Evolutionary conservation across 2,329 filamentous ascomycete species (phyloP), one percentile per base, ranked within the genome.

Genomic region (Clonostachys rosea): DNA sequence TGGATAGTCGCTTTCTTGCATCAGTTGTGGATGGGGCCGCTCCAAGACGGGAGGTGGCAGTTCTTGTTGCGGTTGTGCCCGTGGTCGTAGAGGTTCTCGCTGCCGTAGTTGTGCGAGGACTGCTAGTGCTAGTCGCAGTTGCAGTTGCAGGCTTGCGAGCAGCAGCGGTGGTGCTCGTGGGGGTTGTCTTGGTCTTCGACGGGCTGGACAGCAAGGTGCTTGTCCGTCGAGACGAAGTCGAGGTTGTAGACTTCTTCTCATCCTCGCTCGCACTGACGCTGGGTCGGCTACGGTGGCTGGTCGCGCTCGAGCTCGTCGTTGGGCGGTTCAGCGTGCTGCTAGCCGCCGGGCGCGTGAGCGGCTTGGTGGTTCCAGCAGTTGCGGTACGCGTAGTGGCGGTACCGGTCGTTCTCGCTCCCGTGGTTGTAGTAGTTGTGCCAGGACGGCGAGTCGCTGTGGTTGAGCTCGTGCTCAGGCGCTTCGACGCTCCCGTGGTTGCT

Each of bases 1-100:
- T 71, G 10, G 81, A 83, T 16, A 84, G 64, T 33, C 81, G 71
- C 66, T 83, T 85, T 59, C 74, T 79, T 16, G 74, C 69, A 40
- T 79, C 73, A 36, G 74, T 66, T 3, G 73, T 68, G 7, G 65
- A 53, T 16, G 65, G 58, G n/a, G 66, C 60, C 10, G 70, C 61
- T n/a, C 65, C 56, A 10, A 69, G 57, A 43, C 66, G 61, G 17
- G 60, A 62, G 16, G 61, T 52, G n/a, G 64, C 50, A 5, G 72
- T 59, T 49, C 65, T 66, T 37, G 70, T 62, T 16, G 62, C 56
- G 36, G 65, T 58, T 52, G 57, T 41, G 18, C 59, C 46, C 3
- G 61, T 53, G 46, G 57, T 50, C 51, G 55, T 43, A 3, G 67
- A 59, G 49, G 63, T 61, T 7, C 61, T 50, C 30, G 60, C 46